Base-by-base conservation (phyloP, 495 filamentous ascomycete genomes). In the Aspergillus funiculosus region DNA sequence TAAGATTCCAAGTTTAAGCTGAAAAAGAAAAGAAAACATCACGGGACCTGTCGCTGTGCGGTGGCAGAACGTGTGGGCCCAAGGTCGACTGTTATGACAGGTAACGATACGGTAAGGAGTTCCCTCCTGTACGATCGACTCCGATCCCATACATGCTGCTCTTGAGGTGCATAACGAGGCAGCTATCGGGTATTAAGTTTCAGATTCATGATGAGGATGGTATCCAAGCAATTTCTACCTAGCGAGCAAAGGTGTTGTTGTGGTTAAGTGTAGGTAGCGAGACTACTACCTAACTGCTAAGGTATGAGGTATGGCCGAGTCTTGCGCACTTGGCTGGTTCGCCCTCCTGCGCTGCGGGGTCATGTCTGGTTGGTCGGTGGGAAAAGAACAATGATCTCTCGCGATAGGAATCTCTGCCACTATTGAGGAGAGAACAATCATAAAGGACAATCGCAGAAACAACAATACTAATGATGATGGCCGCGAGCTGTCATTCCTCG, bases 331-430 rank as follows among this genome's bases (percentile, higher is more conserved):
- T 48, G 47, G 52, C 32, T 39, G 32, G 14, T 50, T 44, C 37
- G 39, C 45, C 19, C 37, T 40, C 25, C 41, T 42, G 39, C 36
- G 43, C 46, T 18, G 40, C 45, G 39, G 37, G 22, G 43, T 28
- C 27, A 41, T 9, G 29, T 26, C 32, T 17, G 39, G 22, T 29
- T 35, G 29, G 15, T 43, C 25, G 18, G 39, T 32, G 25, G n/a
- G 39, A 26, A 40, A 56, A 52, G 48, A 56, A 52, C 48, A 56
- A 56, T 56, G 53, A 11, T 37, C 35, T 32, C 29, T 32, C 25
- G 22, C 21, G n/a, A 19, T 19, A 25, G 35, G 18, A 20, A 17
- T 25, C 34, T 31, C 32, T 17, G 24, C 21, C 30, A 41, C 39
- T 36, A 18, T 43, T 19, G 31, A 32, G 25, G 19, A 14, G 17